A percentile compares a stretch with the other conserved stretches of the same genome.
These are phyloP conservation scores for Lophiotrema nucula DNA, from an alignment of 495 filamentous ascomycete species.

Conservation along the genomic window DNA sequence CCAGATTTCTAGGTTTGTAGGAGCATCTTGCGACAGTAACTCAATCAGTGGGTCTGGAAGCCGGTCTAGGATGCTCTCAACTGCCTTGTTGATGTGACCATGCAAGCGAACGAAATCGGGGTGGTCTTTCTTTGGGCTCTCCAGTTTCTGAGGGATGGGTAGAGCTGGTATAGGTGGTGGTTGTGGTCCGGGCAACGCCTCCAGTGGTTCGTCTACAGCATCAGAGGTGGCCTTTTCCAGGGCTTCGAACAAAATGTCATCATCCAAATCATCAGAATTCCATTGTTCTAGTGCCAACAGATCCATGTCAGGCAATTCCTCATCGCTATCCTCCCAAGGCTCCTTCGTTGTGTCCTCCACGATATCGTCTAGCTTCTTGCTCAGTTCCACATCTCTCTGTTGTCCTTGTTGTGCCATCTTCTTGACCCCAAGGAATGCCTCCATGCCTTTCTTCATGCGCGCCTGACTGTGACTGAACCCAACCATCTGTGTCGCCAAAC, in stretches of 20 bases:
- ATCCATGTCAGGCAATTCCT: slow-evolving; percentile 4
- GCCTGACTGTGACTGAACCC: slow-evolving; percentile 34
- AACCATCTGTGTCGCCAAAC: slow-evolving; percentile 35
- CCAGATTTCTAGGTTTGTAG: slow-evolving; percentile 7
- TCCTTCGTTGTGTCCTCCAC: slow-evolving; percentile 21
- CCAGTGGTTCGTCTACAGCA: slow-evolving; percentile 5
- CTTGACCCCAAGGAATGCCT: slow-evolving; percentile 28
- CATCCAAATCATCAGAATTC: slow-evolving; percentile 22
- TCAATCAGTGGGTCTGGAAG: slow-evolving; percentile 27
- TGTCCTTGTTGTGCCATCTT: slow-evolving; percentile 1
- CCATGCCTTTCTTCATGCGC: slow-evolving; percentile 33
- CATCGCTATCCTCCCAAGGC: slow-evolving; percentile 30
- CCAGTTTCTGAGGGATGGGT: not conserved
- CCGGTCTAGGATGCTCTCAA: slow-evolving; percentile 7
- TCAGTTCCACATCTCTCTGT: not conserved
- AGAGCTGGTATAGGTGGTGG: not conserved
- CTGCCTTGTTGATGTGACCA: slow-evolving; percentile 25
- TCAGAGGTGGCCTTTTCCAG: slow-evolving; percentile 20
- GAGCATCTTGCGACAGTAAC: slow-evolving; percentile 23
- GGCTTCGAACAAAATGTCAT: slow-evolving; percentile 20
- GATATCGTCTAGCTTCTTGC: slow-evolving; percentile 2
- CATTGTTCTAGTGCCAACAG: not conserved
- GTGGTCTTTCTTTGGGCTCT: slow-evolving; percentile 5
- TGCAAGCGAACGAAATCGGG: slow-evolving; percentile 20
- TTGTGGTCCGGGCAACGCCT: not conserved